These are phyloP conservation scores for Poteriospumella lacustris DNA, from an alignment of 108 stramenopile species.

Conservation along the genomic window DNA sequence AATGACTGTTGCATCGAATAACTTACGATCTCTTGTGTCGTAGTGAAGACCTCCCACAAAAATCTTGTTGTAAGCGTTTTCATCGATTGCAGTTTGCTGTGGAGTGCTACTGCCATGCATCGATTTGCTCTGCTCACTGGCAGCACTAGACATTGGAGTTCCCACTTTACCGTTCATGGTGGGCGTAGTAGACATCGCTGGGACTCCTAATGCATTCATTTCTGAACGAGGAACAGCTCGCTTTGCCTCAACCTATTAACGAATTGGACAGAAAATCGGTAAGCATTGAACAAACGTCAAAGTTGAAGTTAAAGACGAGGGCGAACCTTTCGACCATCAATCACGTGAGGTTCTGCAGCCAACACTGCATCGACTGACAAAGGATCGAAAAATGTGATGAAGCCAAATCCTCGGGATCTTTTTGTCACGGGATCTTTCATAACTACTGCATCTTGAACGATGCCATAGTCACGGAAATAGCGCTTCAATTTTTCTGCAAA, in stretches of 20 bases:
- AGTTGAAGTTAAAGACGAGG: background rate
- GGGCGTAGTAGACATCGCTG: no score
- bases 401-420: constrained; percentile 53
- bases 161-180: no score
- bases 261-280: background rate
- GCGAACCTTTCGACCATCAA: constrained; percentile 40
- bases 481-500: constrained; percentile 31
- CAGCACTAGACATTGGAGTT: background rate
- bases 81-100: background rate
- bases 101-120: background rate
- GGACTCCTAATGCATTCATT: no score
- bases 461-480: constrained; percentile 33
- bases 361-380: constrained; percentile 42
- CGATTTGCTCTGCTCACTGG: constrained; percentile 11
- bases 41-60: constrained; percentile 55
- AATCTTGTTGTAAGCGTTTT: constrained; percentile 37
- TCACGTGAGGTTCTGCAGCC: constrained; percentile 45
- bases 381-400: constrained; percentile 50
- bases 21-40: constrained; percentile 43
- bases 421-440: constrained; percentile 34
- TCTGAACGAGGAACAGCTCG: constrained; percentile 54
- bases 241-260: constrained; percentile 48
- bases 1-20: background rate
- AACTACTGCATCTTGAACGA: constrained; percentile 38
- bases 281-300: background rate